Conservation (phyloP, 441 rosid genomes). For the Aleurites moluccanus region DNA sequence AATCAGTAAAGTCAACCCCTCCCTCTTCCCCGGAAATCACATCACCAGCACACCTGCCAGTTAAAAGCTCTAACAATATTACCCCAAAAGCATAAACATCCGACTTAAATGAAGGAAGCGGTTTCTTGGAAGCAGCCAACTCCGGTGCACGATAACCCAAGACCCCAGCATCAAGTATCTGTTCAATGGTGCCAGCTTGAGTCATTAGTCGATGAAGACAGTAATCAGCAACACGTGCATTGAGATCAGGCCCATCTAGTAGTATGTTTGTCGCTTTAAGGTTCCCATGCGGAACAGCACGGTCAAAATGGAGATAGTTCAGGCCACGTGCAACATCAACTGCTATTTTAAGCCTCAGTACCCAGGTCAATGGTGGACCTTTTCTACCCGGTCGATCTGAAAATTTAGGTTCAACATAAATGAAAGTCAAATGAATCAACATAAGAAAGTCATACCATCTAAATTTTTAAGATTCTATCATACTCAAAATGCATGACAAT, state of each 20-base stretch:
- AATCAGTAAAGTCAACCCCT: constrained; percentile 83
- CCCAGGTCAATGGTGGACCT: constrained; percentile 80
- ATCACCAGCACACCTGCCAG: constrained; percentile 94
- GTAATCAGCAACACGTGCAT: constrained; percentile 92
- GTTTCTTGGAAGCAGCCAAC: constrained; percentile 87
- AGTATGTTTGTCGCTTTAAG: constrained; percentile 84
- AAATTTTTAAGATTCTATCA: not conserved
- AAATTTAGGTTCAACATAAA: constrained; percentile 17
- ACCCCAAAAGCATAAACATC: constrained; percentile 97
- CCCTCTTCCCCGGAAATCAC: constrained; percentile 81
- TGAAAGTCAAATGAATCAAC: constrained; percentile 3
- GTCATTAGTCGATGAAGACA: constrained; percentile 97
- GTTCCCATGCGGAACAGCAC: constrained; percentile 95
- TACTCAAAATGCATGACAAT: not conserved
- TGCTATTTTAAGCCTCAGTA: constrained; percentile 82
- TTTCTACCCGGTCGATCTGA: constrained; percentile 95
- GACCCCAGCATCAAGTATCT: constrained; percentile 90
- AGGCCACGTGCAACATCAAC: constrained; percentile 98
- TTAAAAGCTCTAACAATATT: constrained; percentile 71
- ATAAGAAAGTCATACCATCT: not conserved
- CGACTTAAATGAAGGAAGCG: constrained; percentile 88
- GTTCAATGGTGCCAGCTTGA: constrained; percentile 91
- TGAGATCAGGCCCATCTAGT: constrained; percentile 83
- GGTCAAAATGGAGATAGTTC: constrained; percentile 96
- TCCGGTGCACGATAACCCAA: constrained; percentile 97